Conservation (phyloP, 805 yeast species). For the Hanseniaspora meyeri region DNA sequence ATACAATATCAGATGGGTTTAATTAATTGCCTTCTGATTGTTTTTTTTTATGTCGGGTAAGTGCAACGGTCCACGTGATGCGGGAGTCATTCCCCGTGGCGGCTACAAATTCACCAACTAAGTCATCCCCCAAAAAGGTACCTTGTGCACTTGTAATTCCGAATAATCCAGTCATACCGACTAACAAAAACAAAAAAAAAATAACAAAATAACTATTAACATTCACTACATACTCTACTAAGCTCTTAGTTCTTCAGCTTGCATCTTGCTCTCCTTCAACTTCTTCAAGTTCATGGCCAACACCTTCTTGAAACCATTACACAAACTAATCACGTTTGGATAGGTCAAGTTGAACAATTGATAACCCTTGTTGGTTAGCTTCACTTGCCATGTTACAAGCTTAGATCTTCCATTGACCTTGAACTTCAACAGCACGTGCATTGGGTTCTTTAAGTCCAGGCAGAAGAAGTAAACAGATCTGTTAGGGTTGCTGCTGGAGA, state of each 20-base stretch:
- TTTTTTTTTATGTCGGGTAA: no score
- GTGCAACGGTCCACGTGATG: no score
- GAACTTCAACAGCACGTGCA: slow-evolving; percentile 82
- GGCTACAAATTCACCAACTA: no score
- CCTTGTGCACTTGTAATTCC: neutral
- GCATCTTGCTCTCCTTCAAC: slow-evolving; percentile 3
- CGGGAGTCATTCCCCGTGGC: no score
- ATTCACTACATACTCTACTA: neutral
- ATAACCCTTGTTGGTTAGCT: slow-evolving; percentile 79
- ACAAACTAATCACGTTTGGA: slow-evolving; percentile 76
- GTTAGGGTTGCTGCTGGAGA: slow-evolving; percentile 80
- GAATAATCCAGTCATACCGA: neutral
- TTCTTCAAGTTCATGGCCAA: slow-evolving; percentile 17
- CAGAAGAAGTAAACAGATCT: slow-evolving; percentile 86
- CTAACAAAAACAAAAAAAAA: neutral
- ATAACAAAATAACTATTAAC: neutral
- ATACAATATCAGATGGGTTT: no score
- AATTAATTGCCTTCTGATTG: no score
- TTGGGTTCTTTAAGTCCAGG: slow-evolving; percentile 80
- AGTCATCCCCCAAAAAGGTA: no score
- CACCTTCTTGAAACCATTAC: slow-evolving; percentile 85
- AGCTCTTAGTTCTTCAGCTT: neutral
- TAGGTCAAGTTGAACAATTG: slow-evolving; percentile 66
- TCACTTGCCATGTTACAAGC: slow-evolving; percentile 78
- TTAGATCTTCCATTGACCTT: slow-evolving; percentile 61